These are phyloP conservation scores for Alternaria ethzedia DNA, from an alignment of 2,329 filamentous ascomycete genomes.

Conservation along the genomic window DNA sequence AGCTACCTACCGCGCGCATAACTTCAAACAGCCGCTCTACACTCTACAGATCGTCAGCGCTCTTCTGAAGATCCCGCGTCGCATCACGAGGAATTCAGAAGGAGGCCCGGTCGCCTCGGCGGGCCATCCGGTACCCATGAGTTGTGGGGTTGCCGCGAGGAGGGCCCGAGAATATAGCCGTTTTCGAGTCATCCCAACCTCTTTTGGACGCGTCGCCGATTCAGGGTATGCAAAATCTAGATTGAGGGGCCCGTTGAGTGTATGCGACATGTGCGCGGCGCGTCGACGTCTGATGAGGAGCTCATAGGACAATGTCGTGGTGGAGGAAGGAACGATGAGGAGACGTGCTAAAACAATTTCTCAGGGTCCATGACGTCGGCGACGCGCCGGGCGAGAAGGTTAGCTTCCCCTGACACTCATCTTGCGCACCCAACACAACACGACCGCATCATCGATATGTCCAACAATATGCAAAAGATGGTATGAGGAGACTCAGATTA, in stretches of 20 bases:
- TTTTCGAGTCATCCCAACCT: background rate
- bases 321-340: background rate
- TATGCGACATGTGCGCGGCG: background rate
- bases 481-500: background rate
- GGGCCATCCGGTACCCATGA: background rate
- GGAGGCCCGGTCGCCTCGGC: background rate
- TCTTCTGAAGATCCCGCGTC: background rate
- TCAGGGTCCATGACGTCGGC: background rate
- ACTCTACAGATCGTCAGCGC: background rate
- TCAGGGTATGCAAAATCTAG: background rate
- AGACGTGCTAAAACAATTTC: background rate
- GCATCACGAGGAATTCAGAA: background rate
- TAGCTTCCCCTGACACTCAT: background rate
- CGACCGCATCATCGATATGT: background rate
- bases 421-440: background rate
- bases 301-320: background rate
- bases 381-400: background rate
- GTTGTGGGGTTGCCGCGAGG: background rate
- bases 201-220: background rate
- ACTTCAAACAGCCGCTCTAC: background rate
- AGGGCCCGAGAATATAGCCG: background rate
- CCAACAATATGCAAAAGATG: background rate
- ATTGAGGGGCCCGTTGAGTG: background rate
- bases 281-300: background rate
- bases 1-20: background rate